phyloP scores from a whole-genome alignment of 2,329 filamentous ascomycete genomes.

The Alternaria sp. region DNA sequence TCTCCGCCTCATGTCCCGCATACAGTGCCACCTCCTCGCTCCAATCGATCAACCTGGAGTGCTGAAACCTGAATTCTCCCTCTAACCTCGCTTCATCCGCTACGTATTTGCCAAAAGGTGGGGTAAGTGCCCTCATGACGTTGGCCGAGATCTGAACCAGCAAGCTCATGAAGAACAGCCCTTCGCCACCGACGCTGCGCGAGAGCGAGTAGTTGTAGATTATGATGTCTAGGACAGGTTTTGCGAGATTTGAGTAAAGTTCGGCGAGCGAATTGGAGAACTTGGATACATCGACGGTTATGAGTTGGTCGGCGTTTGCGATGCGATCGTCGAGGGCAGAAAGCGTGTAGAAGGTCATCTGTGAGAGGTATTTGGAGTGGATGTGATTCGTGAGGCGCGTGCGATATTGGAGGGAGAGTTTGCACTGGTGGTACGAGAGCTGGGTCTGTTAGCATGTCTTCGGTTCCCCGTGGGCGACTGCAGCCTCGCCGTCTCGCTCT shows the following conservation, averaged over 20 bases:
- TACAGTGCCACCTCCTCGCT: constrained; percentile 95
- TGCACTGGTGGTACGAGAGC: constrained; percentile 96
- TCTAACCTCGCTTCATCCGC: constrained; percentile 94
- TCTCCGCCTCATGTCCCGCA: constrained; percentile 89
- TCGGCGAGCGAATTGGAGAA: constrained; percentile 96
- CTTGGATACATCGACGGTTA: constrained; percentile 93
- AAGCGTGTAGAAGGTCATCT: constrained; percentile 97
- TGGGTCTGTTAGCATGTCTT: constrained; percentile 48
- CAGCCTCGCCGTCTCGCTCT: background rate
- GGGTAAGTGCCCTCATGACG: constrained; percentile 91
- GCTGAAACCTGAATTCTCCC: constrained; percentile 95
- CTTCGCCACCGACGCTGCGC: constrained; percentile 93
- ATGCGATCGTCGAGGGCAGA: constrained; percentile 95
- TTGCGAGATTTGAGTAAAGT: constrained; percentile 94
- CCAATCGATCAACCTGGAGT: constrained; percentile 93
- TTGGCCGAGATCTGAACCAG: constrained; percentile 92
- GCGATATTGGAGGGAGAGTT: constrained; percentile 89
- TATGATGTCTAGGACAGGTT: constrained; percentile 91
- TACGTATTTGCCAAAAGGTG: constrained; percentile 96
- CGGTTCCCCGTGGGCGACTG: background rate
- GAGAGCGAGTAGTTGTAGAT: constrained; percentile 97
- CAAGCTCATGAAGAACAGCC: constrained; percentile 92
- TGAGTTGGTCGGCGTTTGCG: constrained; percentile 97
- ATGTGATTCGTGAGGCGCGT: constrained; percentile 93
- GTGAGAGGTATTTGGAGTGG: constrained; percentile 94